These are phyloP conservation scores for Gossypium longicalyx DNA, from an alignment of 345 rosid genomes.

Conservation along the genomic window DNA sequence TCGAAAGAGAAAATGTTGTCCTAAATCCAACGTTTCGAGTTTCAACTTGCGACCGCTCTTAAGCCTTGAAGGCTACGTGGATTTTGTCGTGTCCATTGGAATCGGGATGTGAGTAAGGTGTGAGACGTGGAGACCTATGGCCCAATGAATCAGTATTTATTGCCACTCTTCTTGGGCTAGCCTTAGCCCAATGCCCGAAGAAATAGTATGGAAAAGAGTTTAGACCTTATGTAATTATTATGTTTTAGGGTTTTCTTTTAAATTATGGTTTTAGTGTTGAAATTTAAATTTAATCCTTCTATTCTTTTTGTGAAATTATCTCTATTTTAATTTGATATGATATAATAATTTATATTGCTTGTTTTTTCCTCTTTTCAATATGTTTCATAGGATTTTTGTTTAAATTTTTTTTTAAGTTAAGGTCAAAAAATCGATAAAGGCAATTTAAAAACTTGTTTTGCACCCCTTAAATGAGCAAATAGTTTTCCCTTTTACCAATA, in stretches of 20 bases:
- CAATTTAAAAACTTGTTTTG: no score
- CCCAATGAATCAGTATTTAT: background rate
- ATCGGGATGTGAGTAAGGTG: background rate
- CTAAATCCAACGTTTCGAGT: background rate
- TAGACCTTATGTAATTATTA: background rate
- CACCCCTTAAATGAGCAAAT: rapidly evolving
- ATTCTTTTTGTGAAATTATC: no score
- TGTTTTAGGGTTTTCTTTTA: background rate
- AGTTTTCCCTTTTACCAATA: no score
- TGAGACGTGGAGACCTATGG: conserved; percentile 5
- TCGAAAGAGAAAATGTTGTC: background rate
- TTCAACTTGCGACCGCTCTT: background rate
- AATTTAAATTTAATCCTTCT: no score
- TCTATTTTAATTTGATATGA: background rate
- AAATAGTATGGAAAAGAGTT: background rate
- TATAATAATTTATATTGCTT: no score
- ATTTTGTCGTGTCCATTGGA: conserved; percentile 21
- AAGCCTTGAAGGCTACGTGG: conserved; percentile 15
- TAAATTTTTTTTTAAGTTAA: no score
- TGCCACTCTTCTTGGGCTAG: background rate
- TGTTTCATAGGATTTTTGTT: no score
- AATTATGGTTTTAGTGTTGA: no score
- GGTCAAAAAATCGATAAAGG: rapidly evolving
- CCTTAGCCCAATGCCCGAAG: background rate
- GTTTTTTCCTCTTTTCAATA: no score